A percentile compares a stretch with the other conserved stretches of the same genome.
Conservation (phyloP, 768 basidiomycete genomes). For the Panaeolus papilionaceus region DNA sequence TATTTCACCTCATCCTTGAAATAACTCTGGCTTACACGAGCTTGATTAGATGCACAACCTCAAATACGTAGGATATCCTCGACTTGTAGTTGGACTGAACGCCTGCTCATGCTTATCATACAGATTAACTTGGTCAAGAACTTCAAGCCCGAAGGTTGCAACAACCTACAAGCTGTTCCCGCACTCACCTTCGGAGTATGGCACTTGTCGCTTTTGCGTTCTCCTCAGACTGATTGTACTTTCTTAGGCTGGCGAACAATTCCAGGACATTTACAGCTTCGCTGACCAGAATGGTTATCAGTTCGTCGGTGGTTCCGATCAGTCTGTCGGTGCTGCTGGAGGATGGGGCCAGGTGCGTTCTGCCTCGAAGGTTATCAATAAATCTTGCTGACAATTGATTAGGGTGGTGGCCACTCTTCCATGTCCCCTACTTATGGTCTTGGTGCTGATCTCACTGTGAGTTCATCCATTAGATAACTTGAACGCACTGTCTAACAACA, state of each 20-base stretch:
- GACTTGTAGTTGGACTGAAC: background rate
- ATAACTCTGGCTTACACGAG: background rate
- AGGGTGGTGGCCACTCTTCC: conserved; percentile 48
- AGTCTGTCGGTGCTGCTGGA: conserved; percentile 47
- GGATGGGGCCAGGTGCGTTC: conserved; percentile 41
- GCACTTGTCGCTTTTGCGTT: background rate
- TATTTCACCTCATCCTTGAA: background rate
- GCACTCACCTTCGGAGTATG: conserved; percentile 48
- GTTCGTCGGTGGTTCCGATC: conserved; percentile 50
- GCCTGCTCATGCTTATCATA: background rate
- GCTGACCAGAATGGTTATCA: conserved; percentile 48
- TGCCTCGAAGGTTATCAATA: background rate
- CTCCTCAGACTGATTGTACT: background rate
- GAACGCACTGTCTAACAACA: conserved; percentile 40
- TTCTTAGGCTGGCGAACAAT: conserved; percentile 47
- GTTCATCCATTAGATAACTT: conserved; percentile 17
- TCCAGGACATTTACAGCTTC: conserved; percentile 47
- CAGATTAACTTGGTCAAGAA: conserved; percentile 42
- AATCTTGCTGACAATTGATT: conserved; percentile 37
- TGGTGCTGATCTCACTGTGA: conserved; percentile 54
- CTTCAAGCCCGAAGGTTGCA: conserved; percentile 47
- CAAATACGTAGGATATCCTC: conserved; percentile 38
- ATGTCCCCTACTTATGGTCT: conserved; percentile 43
- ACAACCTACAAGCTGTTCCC: conserved; percentile 23
- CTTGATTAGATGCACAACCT: conserved; percentile 45